These are phyloP conservation scores for Oenanthe sinensis DNA, from an alignment of 129 eudicot genomes.

Conservation along the genomic window DNA sequence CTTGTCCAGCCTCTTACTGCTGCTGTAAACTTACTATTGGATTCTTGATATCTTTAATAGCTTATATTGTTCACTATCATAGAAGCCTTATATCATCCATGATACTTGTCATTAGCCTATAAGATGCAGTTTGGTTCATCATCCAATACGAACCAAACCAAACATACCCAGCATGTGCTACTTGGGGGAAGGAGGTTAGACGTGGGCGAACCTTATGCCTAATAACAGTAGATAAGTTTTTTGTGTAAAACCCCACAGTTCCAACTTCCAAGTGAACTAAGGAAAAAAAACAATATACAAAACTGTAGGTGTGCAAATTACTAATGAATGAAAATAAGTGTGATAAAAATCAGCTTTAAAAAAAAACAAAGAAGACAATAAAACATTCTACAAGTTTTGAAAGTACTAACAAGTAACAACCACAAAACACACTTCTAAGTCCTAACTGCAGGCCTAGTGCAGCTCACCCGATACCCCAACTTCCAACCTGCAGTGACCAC, in stretches of 20 bases:
- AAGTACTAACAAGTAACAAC: neutral
- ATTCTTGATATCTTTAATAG: constrained; percentile 2
- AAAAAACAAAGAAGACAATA: neutral
- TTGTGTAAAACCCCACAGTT: neutral
- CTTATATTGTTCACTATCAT: neutral
- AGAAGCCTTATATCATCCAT: neutral
- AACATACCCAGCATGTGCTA: neutral
- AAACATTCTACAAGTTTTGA: neutral
- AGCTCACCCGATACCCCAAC: neutral
- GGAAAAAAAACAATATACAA: neutral
- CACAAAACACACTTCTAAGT: neutral
- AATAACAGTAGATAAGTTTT: neutral
- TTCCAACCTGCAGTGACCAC: neutral
- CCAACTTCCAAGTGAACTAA: neutral
- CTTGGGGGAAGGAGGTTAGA: neutral
- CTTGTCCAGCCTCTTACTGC: neutral
- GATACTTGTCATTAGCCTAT: neutral
- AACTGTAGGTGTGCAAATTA: neutral
- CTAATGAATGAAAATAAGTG: neutral
- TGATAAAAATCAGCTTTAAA: neutral
- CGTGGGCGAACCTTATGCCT: neutral
- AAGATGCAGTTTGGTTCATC: neutral
- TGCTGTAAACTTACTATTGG: neutral
- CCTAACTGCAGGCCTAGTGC: neutral
- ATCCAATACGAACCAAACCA: neutral